These are phyloP conservation scores for Pholiota microspora DNA, from an alignment of 768 basidiomycete genomes.

Conservation along the genomic window DNA sequence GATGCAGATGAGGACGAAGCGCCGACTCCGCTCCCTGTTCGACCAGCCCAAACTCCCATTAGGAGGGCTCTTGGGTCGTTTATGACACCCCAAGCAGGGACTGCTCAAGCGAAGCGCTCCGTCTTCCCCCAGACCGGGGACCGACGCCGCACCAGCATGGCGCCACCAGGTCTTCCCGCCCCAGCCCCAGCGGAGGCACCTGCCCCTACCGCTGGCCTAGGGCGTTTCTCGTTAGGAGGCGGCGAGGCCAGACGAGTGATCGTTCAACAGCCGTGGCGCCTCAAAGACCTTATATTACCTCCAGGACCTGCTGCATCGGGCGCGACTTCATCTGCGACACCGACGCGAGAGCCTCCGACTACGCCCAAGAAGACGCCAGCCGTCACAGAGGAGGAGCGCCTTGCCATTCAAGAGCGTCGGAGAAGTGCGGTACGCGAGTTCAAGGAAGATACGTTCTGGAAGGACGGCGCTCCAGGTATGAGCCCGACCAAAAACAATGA, in stretches of 20 bases:
- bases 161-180: slow-evolving; percentile 5
- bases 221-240: slow-evolving; percentile 44
- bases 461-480: slow-evolving; percentile 53
- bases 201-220: slow-evolving; percentile 14
- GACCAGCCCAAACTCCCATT: slow-evolving; percentile 27
- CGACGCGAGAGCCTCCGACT: slow-evolving; percentile 7
- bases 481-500: slow-evolving; percentile 25
- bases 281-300: slow-evolving; percentile 53
- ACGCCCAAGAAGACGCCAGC: slow-evolving; percentile 19
- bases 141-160: neutral
- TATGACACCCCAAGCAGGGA: slow-evolving; percentile 54
- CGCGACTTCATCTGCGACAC: neutral
- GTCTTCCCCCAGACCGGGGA: slow-evolving; percentile 11
- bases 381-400: slow-evolving; percentile 46
- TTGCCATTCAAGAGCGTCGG: slow-evolving; percentile 63
- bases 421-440: slow-evolving; percentile 49
- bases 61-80: slow-evolving; percentile 38
- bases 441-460: slow-evolving; percentile 46
- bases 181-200: neutral
- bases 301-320: slow-evolving; percentile 4
- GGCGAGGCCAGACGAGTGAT: slow-evolving; percentile 46
- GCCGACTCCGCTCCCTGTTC: slow-evolving; percentile 11
- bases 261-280: slow-evolving; percentile 52
- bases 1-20: slow-evolving; percentile 20
- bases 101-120: slow-evolving; percentile 6